Conservation (phyloP, 352 stramenopile genomes). For the Phytopythium oedochilum region DNA sequence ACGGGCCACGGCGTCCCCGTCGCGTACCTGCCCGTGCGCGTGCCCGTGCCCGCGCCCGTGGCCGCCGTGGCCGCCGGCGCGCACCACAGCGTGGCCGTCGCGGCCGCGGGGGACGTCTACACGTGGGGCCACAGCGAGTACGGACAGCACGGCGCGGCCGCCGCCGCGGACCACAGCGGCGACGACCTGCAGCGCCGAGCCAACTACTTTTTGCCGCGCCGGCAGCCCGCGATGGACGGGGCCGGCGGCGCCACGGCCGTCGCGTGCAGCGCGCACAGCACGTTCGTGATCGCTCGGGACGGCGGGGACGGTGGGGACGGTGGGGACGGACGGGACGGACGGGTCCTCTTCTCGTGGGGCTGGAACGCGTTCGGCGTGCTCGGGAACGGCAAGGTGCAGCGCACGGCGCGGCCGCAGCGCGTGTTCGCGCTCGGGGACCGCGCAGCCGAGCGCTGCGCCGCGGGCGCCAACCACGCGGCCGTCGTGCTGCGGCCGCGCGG, state of each 20-base stretch:
- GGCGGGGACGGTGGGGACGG: constrained; percentile 5
- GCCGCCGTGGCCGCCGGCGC: constrained; percentile 59
- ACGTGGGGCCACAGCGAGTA: constrained; percentile 83
- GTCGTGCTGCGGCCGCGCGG: constrained; percentile 51
- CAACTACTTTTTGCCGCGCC: constrained; percentile 66
- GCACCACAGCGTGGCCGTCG: constrained; percentile 72
- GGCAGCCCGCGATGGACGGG: constrained; percentile 32
- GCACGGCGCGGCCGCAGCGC: constrained; percentile 60
- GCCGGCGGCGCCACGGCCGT: constrained; percentile 17
- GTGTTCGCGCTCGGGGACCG: constrained; percentile 62
- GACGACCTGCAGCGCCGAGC: constrained; percentile 70
- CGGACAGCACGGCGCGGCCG: constrained; percentile 59
- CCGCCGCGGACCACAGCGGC: constrained; percentile 32
- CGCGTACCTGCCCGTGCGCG: constrained; percentile 54
- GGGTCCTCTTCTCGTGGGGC: constrained; percentile 83
- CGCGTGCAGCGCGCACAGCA: constrained; percentile 71
- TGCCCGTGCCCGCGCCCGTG: constrained; percentile 45
- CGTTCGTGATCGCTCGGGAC: constrained; percentile 50
- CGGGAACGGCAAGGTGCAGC: constrained; percentile 70
- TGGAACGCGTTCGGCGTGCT: constrained; percentile 81
- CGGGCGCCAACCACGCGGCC: constrained; percentile 66
- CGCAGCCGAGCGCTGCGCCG: constrained; percentile 38
- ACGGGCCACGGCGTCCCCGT: constrained; percentile 43
- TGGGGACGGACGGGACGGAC: constrained; percentile 21
- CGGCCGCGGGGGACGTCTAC: constrained; percentile 50